Percentiles rank a stretch among this genome's conserved stretches.
Conservation (phyloP, 179 eudicot species). For the Silene noctiflora region DNA sequence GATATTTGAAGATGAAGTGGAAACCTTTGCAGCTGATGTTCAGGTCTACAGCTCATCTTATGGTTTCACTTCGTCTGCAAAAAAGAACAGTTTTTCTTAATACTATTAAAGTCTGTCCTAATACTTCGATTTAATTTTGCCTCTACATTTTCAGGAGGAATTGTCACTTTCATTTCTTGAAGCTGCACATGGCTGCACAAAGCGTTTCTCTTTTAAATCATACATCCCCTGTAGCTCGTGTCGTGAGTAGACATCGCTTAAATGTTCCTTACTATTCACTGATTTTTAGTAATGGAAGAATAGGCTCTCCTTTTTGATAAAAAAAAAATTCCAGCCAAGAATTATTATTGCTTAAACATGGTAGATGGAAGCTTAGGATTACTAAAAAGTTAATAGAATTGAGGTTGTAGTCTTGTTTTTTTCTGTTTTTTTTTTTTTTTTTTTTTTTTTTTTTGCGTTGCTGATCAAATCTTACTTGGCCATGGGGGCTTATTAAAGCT, state of each 20-base stretch:
- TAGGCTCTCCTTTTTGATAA: not conserved
- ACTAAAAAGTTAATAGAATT: not conserved
- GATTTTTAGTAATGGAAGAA: not conserved
- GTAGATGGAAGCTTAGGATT: not conserved
- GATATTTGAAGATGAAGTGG: slow-evolving; percentile 77
- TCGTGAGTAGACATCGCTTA: slow-evolving; percentile 47
- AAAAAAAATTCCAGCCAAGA: not conserved
- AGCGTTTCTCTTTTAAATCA: slow-evolving; percentile 70
- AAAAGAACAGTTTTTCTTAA: slow-evolving; percentile 10
- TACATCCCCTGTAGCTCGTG: slow-evolving; percentile 71
- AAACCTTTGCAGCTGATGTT: slow-evolving; percentile 59
- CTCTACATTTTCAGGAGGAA: slow-evolving; percentile 52
- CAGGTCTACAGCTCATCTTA: slow-evolving; percentile 50
- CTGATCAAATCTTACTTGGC: slow-evolving; percentile 2
- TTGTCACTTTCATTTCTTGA: slow-evolving; percentile 73
- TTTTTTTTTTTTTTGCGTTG: not conserved
- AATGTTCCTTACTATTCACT: not conserved
- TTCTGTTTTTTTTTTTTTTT: no score
- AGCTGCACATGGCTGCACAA: slow-evolving; percentile 84
- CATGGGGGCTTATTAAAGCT: not conserved
- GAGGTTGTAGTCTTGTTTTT: not conserved
- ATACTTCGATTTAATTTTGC: slow-evolving; percentile 20
- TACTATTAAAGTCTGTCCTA: slow-evolving; percentile 6
- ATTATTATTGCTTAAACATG: slow-evolving; percentile 1
- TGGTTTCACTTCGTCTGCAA: slow-evolving; percentile 8